phyloP scores from a whole-genome alignment of 345 rosid species.

The Salix dunnii region DNA sequence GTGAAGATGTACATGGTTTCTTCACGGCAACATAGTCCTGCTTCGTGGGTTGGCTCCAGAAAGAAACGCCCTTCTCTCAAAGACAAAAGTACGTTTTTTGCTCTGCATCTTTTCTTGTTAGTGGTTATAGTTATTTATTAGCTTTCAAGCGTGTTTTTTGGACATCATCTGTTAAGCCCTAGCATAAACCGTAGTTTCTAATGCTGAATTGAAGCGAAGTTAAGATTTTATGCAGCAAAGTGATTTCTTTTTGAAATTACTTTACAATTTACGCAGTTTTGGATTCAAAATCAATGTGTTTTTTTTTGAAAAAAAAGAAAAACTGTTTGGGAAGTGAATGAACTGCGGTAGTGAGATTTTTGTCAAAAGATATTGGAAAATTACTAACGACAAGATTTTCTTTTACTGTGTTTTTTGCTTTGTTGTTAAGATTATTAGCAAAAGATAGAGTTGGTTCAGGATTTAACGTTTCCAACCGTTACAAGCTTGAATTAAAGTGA shows the following conservation, averaged over 20 bases:
- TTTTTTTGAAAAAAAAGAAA: not conserved
- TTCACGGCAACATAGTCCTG: constrained; percentile 55
- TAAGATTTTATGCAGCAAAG: not conserved
- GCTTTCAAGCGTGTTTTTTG: not conserved
- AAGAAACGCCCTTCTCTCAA: constrained; percentile 76
- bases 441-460: constrained; percentile 63
- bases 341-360: not conserved
- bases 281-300: not conserved
- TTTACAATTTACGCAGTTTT: not conserved
- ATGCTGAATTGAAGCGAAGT: not conserved
- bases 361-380: not conserved
- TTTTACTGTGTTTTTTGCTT: constrained; percentile 1
- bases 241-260: not conserved
- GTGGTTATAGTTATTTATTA: not conserved
- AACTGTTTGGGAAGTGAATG: not conserved
- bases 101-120: not conserved
- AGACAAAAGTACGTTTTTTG: constrained; percentile 40
- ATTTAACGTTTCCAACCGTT: constrained; percentile 80
- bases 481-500: constrained; percentile 65
- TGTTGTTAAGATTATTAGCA: constrained; percentile 36
- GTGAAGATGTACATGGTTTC: constrained; percentile 67
- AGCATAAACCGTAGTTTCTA: not conserved
- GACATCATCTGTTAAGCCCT: not conserved
- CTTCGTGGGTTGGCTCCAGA: constrained; percentile 72
- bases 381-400: not conserved